Evolutionary conservation across 2,329 filamentous ascomycete species (phyloP), one percentile per base, ranked within the genome.

Genomic region (Monilinia laxa): DNA sequence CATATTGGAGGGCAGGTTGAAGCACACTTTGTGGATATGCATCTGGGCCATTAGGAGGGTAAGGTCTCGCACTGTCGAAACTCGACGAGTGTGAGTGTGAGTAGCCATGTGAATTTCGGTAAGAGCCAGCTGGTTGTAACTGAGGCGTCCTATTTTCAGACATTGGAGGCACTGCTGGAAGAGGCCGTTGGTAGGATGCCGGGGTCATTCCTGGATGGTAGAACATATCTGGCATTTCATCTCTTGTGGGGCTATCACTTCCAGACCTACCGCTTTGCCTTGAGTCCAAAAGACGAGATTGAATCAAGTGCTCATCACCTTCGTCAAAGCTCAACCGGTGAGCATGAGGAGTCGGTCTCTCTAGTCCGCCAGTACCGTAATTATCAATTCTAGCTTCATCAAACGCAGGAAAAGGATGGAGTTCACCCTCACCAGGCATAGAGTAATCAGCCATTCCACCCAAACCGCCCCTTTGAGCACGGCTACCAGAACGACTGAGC

Each of bases 251-350:
- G 38, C 88, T 91, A 49, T 91, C 88, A 71, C 86, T 88, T 20
- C 78, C 79, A 49, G 81, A 83, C 58, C 77, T 78, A 56, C 72
- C 74, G 70, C 67, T 81, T 73, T 65, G 77, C 75, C 59, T 74
- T 70, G 71, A 79, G 73, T 79, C 85, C 72, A 80, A 89, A 70
- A 79, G 82, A 66, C 79, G 84, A 10, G 84, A 82, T 75, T 85
- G 78, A 56, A 88, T 71, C 1, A 84, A 87, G 18, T 82, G 84
- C 77, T 98, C 95, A 72, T 97, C 95, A 2, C 92, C 94, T 76
- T 97, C 92, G 72, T 98, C 94, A 73, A 95, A 97, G 78, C 93
- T 97, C 73, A 93, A 82, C 68, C 92, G 86, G 71, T 93, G 83
- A 66, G 91, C 85, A 70, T 93, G 85, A 9, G 82, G 83, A 60